Evolutionary conservation across 2,329 filamentous ascomycete genomes (phyloP).

Genomic region (Ilyonectria robusta): DNA sequence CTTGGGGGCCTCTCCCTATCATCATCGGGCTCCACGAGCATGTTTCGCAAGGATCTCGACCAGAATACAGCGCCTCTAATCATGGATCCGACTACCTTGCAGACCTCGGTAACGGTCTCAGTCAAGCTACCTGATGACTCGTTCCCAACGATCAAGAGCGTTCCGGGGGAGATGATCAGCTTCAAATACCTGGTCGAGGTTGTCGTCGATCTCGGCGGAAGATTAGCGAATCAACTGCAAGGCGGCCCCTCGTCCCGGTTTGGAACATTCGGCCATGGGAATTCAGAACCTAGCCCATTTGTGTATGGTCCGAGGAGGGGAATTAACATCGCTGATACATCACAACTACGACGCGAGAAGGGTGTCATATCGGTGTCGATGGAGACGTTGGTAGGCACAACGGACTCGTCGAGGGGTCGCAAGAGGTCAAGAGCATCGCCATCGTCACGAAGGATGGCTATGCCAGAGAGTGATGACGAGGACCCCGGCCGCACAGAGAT

Average conservation of each 20-base stretch:
- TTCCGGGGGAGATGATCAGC: constrained; percentile 93
- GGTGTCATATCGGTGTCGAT: constrained; percentile 91
- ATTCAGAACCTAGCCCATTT: constrained; percentile 44
- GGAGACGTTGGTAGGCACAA: constrained; percentile 89
- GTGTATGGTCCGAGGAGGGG: constrained; percentile 52
- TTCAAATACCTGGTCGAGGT: constrained; percentile 97
- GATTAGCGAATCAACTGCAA: constrained; percentile 80
- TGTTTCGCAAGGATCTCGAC: constrained; percentile 95
- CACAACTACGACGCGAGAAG: constrained; percentile 88
- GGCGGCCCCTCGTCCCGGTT: constrained; percentile 66
- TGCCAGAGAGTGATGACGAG: constrained; percentile 52
- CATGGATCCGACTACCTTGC: constrained; percentile 84
- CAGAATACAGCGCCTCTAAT: constrained; percentile 92
- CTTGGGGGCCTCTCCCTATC: constrained; percentile 89
- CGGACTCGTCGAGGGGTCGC: constrained; percentile 73
- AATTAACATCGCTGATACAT: constrained; percentile 87
- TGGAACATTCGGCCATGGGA: constrained; percentile 51
- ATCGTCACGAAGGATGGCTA: constrained; percentile 46
- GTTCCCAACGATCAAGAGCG: constrained; percentile 91
- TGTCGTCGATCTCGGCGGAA: constrained; percentile 91
- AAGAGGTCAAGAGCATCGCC: constrained; percentile 45
- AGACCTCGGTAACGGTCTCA: constrained; percentile 84
- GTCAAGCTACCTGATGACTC: constrained; percentile 90
- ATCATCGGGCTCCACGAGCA: constrained; percentile 87
- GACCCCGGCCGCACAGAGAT: constrained; percentile 45